Evolutionary conservation across 2,329 filamentous ascomycete species (phyloP).

Genomic region (Hymenoscyphus infarciens): DNA sequence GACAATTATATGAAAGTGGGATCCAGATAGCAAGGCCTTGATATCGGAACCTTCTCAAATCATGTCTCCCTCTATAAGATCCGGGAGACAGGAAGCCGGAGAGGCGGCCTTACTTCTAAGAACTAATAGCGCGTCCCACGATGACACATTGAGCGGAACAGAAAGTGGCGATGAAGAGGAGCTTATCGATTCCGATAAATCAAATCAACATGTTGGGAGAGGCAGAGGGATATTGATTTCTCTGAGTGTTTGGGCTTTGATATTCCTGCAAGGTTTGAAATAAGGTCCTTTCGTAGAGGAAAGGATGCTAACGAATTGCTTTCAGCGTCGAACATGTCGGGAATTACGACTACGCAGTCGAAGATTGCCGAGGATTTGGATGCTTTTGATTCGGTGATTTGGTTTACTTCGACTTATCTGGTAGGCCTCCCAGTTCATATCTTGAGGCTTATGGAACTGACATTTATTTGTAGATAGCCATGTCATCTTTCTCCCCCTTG

Average conservation of each 20-base stretch:
- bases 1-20: background rate
- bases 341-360: conserved; percentile 78
- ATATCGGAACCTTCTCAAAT: background rate
- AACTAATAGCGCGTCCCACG: conserved; percentile 3
- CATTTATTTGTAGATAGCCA: conserved; percentile 44
- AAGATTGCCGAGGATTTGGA: conserved; percentile 71
- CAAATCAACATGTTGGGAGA: conserved; percentile 32
- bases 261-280: conserved; percentile 56
- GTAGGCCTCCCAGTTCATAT: conserved; percentile 31
- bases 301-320: background rate
- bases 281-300: background rate
- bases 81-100: background rate
- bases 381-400: conserved; percentile 69
- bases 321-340: conserved; percentile 62
- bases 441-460: background rate
- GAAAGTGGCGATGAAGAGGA: conserved; percentile 25
- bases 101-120: background rate
- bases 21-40: background rate
- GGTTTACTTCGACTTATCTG: conserved; percentile 79
- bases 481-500: conserved; percentile 61
- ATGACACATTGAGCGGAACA: conserved; percentile 19
- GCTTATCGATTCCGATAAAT: conserved; percentile 22
- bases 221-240: conserved; percentile 44
- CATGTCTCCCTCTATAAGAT: background rate
- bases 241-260: conserved; percentile 51